These are phyloP conservation scores for Exophiala mesophila DNA, from an alignment of 2,329 filamentous ascomycete species.

Conservation along the genomic window DNA sequence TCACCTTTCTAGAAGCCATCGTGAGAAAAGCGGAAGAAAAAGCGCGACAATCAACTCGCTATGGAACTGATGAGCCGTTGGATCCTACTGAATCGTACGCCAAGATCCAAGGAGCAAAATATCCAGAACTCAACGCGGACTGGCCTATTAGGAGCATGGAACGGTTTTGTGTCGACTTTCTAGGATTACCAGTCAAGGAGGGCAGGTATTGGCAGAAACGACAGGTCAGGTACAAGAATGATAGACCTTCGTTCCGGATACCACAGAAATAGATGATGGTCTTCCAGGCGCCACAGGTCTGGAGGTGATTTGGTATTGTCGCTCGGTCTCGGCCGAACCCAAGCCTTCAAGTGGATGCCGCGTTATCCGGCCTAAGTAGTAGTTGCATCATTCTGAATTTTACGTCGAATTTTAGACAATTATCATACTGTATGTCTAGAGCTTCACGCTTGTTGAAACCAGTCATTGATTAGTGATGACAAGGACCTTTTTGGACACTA, in stretches of 20 bases:
- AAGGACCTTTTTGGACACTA: too few species aligned
- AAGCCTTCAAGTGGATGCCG: too few species aligned
- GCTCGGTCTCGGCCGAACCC: too few species aligned
- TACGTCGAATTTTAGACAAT: too few species aligned
- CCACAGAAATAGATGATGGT: too few species aligned
- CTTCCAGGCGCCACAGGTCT: too few species aligned
- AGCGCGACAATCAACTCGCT: slow-evolving; percentile 7
- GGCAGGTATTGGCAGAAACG: slow-evolving; percentile 14
- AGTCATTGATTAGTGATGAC: too few species aligned
- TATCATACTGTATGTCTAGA: too few species aligned
- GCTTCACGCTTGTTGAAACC: too few species aligned
- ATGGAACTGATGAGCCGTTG: not conserved
- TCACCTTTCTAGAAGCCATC: slow-evolving; percentile 20
- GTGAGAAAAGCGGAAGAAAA: slow-evolving; percentile 14
- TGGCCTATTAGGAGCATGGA: slow-evolving; percentile 15
- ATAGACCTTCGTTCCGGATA: slow-evolving; percentile 6
- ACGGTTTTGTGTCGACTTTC: slow-evolving; percentile 14
- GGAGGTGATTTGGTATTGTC: too few species aligned
- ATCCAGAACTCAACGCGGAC: not conserved
- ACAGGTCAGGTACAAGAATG: slow-evolving; percentile 11
- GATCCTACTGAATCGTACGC: slow-evolving; percentile 7
- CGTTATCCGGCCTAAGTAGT: too few species aligned
- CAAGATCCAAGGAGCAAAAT: slow-evolving; percentile 13
- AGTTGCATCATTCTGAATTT: too few species aligned
- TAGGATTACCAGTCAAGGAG: slow-evolving; percentile 11